Percentiles rank a stretch among this genome's conserved stretches.
phyloP scores from a whole-genome alignment of 192 early-diverging fungal species.

The Chytriomyces sp. region DNA sequence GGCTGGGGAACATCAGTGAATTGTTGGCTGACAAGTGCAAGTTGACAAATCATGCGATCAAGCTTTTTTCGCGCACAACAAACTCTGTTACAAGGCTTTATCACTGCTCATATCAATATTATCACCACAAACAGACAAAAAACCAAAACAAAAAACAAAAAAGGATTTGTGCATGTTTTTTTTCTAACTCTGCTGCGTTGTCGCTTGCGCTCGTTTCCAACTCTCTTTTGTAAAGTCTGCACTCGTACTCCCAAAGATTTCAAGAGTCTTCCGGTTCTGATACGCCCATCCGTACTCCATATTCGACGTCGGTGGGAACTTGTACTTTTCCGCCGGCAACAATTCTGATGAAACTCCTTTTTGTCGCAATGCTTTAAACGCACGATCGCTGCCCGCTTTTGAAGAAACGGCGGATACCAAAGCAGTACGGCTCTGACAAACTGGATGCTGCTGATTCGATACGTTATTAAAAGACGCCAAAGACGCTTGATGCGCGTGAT shows the following conservation, averaged over 20 bases:
- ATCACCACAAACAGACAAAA: too few relatives aligned
- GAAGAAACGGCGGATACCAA: too few relatives aligned
- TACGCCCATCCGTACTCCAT: slow-evolving; percentile 44
- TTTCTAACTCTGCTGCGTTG: background rate
- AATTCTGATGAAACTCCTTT: background rate
- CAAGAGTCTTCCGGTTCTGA: slow-evolving; percentile 14
- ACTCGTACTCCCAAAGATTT: slow-evolving; percentile 42
- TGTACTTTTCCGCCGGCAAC: slow-evolving; percentile 23
- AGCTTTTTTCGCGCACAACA: too few relatives aligned
- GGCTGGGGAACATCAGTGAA: too few relatives aligned
- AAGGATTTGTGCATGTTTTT: too few relatives aligned
- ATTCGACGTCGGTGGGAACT: slow-evolving; percentile 38
- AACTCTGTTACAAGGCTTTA: too few relatives aligned
- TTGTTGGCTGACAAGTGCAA: too few relatives aligned
- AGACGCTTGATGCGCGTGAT: background rate
- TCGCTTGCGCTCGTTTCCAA: slow-evolving; percentile 19
- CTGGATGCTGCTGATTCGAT: background rate
- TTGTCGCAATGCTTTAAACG: background rate
- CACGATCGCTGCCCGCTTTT: background rate
- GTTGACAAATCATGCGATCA: too few relatives aligned
- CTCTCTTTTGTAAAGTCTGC: slow-evolving; percentile 41
- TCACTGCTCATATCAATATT: too few relatives aligned
- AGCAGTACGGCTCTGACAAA: too few relatives aligned
- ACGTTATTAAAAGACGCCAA: background rate
- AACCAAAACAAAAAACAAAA: too few relatives aligned